A percentile compares a stretch with the other conserved stretches of the same genome.
phyloP scores from a whole-genome alignment of 208 protist genomes.

The Trypanosoma cruzi region DNA sequence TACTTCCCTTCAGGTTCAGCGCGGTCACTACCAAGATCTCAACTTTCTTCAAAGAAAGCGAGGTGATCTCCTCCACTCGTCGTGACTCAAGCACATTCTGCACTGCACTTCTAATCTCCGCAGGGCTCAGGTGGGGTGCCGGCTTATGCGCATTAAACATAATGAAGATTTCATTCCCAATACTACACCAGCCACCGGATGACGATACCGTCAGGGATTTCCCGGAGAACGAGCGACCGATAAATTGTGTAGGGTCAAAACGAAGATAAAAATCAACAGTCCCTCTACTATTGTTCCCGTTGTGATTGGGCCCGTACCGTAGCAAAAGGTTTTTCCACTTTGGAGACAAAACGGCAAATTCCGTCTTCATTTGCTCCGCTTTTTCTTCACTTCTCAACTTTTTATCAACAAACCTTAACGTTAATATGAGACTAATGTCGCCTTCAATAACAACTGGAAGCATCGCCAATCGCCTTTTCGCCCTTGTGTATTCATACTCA shows the following conservation, averaged over 20 bases:
- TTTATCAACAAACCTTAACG: conserved; percentile 2
- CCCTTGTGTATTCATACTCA: not conserved
- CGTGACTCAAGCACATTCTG: conserved; percentile 31
- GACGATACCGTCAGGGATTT: conserved; percentile 66
- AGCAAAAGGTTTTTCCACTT: conserved; percentile 23
- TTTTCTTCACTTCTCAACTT: not conserved
- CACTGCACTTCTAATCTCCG: conserved; percentile 39
- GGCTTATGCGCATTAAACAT: conserved; percentile 60
- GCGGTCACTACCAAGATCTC: conserved; percentile 34
- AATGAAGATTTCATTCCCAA: conserved; percentile 38
- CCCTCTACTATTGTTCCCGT: conserved; percentile 4
- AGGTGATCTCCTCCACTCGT: conserved; percentile 15
- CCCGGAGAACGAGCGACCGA: conserved; percentile 44
- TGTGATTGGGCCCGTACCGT: conserved; percentile 1
- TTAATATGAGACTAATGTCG: not conserved
- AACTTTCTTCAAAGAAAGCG: conserved; percentile 55
- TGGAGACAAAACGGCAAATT: conserved; percentile 16
- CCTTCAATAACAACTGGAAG: conserved; percentile 14
- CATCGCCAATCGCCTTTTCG: not conserved
- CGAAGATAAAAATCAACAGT: conserved; percentile 34
- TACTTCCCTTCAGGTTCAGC: conserved; percentile 36
- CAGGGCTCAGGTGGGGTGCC: conserved; percentile 31
- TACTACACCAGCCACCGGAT: conserved; percentile 38
- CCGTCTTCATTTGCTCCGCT: not conserved
- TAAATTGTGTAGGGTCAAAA: conserved; percentile 59